phyloP scores from a whole-genome alignment of 768 basidiomycete genomes.

The Tylopilus cervinicoccineus region DNA sequence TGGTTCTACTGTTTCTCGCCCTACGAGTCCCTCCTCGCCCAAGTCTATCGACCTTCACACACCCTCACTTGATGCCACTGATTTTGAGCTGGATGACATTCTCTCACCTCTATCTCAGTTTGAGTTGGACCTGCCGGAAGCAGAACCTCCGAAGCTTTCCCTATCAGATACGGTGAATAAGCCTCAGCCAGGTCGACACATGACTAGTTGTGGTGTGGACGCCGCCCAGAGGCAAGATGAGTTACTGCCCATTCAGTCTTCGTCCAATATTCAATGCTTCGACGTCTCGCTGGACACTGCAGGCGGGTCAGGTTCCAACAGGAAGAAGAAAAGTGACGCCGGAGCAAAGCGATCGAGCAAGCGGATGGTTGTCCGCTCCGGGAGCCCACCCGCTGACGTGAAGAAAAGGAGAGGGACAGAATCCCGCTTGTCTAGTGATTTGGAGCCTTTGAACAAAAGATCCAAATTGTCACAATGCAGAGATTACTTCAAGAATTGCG shows the following conservation, averaged over 20 bases:
- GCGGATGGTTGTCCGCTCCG: neutral
- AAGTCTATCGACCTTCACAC: neutral
- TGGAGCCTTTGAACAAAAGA: conserved; percentile 22
- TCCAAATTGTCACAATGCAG: conserved; percentile 6
- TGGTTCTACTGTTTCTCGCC: neutral
- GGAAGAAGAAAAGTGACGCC: conserved; percentile 12
- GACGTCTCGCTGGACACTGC: neutral
- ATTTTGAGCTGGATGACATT: conserved; percentile 1
- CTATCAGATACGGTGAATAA: conserved; percentile 23
- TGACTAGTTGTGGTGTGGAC: neutral
- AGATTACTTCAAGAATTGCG: neutral
- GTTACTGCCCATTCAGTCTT: neutral
- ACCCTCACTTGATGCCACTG: neutral
- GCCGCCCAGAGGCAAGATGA: neutral
- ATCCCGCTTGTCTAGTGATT: neutral
- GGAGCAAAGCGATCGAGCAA: conserved; percentile 7
- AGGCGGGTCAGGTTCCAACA: neutral
- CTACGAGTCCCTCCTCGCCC: neutral
- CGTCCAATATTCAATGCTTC: neutral
- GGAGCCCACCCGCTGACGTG: neutral
- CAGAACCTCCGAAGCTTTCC: conserved; percentile 18
- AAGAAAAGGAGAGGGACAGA: conserved; percentile 3
- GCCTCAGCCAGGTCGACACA: conserved; percentile 6
- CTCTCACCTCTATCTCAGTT: conserved; percentile 26
- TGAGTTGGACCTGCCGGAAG: conserved; percentile 17